Evolutionary conservation across 2,329 filamentous ascomycete genomes (phyloP).

Genomic region (Curvularia verruculosa): DNA sequence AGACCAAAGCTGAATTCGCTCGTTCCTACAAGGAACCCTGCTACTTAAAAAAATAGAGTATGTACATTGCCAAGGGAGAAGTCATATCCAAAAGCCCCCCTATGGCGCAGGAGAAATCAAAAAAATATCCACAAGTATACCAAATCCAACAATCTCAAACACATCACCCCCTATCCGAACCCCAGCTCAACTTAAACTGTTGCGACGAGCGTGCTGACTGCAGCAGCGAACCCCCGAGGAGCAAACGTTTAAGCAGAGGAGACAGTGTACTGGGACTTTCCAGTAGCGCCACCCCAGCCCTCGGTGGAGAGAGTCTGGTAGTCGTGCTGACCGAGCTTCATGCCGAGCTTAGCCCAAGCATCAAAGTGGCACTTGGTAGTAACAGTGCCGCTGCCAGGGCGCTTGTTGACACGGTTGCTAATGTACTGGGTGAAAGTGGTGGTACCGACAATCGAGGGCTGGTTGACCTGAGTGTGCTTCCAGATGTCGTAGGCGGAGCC

Average conservation of each 20-base stretch:
- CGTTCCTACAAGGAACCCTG: not conserved
- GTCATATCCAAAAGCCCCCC: conserved; percentile 1
- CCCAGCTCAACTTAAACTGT: no score
- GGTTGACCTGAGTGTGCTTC: conserved; percentile 46
- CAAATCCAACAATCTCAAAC: not conserved
- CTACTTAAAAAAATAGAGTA: not conserved
- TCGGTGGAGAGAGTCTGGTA: conserved; percentile 40
- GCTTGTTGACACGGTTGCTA: conserved; percentile 37
- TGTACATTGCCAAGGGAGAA: conserved; percentile 6
- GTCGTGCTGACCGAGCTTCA: conserved; percentile 37
- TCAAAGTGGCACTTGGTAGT: conserved; percentile 42
- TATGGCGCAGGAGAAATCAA: not conserved
- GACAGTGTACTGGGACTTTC: conserved; percentile 38
- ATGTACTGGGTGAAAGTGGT: conserved; percentile 60
- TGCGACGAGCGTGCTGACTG: no score
- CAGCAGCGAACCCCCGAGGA: no score
- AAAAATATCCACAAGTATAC: not conserved
- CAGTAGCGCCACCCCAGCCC: conserved; percentile 38
- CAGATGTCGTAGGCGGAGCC: conserved; percentile 41
- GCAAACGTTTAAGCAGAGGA: conserved; percentile 22
- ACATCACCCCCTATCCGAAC: not conserved
- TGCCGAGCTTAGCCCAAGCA: conserved; percentile 34
- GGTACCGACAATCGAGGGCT: conserved; percentile 57
- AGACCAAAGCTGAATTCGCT: not conserved
- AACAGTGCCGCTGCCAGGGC: conserved; percentile 37